Evolutionary conservation across 345 rosid genomes (phyloP).

Genomic region (Hypericum perforatum): DNA sequence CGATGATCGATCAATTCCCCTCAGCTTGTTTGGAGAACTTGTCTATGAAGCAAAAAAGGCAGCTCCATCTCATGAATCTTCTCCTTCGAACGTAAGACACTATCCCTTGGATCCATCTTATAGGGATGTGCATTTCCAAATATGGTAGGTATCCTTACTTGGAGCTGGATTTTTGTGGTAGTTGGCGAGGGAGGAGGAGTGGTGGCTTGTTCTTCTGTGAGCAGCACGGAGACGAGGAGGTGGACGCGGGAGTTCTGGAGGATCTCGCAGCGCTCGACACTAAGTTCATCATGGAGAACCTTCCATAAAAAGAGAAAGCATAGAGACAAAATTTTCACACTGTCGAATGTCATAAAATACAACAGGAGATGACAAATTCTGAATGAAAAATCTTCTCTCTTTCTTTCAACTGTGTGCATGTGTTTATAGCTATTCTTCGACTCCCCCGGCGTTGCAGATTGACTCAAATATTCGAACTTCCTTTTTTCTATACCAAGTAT

Average conservation of each 20-base stretch:
- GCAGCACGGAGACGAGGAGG: slow-evolving; percentile 23
- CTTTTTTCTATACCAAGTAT: too few species aligned
- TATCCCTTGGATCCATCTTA: slow-evolving; percentile 26
- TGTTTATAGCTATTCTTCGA: too few species aligned
- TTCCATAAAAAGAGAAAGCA: slow-evolving; percentile 18
- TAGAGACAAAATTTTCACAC: too few species aligned
- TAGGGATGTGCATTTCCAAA: slow-evolving; percentile 7
- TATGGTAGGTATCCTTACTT: slow-evolving; percentile 29
- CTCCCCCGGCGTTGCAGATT: too few species aligned
- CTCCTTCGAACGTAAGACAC: slow-evolving; percentile 28
- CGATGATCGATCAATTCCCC: slow-evolving; percentile 5
- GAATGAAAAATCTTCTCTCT: too few species aligned
- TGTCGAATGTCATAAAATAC: too few species aligned
- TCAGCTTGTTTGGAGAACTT: slow-evolving; percentile 18
- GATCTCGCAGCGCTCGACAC: slow-evolving; percentile 49
- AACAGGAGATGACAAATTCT: too few species aligned
- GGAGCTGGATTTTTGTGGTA: slow-evolving; percentile 28
- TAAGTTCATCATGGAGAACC: slow-evolving; percentile 48
- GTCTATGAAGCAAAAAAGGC: slow-evolving; percentile 17
- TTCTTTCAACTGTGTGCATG: too few species aligned
- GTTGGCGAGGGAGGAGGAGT: too few species aligned
- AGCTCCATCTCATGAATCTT: slow-evolving; percentile 32
- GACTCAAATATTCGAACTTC: too few species aligned
- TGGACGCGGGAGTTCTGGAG: slow-evolving; percentile 52
- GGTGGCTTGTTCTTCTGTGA: too few species aligned